A percentile compares a stretch with the other conserved stretches of the same genome.
phyloP scores from a whole-genome alignment of 2,329 filamentous ascomycete species.

The Colletotrichum sp. region DNA sequence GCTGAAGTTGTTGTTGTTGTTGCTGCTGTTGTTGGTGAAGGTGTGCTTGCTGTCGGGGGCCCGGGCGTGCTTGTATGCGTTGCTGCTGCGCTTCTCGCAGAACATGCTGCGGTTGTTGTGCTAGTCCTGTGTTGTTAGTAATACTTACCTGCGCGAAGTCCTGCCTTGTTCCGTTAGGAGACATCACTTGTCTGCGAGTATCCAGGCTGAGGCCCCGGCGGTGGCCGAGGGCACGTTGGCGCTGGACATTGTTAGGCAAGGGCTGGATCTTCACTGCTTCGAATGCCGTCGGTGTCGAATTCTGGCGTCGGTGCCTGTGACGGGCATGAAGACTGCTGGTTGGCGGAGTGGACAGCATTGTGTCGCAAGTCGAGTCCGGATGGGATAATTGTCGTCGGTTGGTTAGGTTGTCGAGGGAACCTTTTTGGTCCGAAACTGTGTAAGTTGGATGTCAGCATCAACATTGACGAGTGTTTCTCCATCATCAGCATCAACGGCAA shows the following conservation, averaged over 20 bases:
- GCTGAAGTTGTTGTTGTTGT: constrained; percentile 28
- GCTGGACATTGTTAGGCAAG: constrained; percentile 60
- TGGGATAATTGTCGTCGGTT: constrained; percentile 54
- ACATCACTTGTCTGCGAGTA: constrained; percentile 66
- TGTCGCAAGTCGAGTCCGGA: constrained; percentile 75
- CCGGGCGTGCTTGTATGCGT: constrained; percentile 77
- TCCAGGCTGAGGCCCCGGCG: constrained; percentile 87
- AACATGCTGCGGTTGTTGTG: constrained; percentile 71
- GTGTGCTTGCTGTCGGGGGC: constrained; percentile 48
- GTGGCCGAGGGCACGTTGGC: constrained; percentile 58
- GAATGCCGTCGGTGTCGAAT: constrained; percentile 81
- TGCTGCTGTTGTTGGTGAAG: constrained; percentile 40
- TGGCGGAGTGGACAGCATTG: constrained; percentile 73
- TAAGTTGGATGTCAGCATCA: constrained; percentile 29
- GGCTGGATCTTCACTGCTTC: constrained; percentile 74
- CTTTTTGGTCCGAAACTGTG: constrained; percentile 50
- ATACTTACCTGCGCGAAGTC: constrained; percentile 59
- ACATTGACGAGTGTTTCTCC: background rate
- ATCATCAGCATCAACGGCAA: background rate
- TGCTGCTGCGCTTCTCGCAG: constrained; percentile 92
- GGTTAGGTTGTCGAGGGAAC: constrained; percentile 53
- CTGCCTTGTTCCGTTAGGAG: constrained; percentile 43
- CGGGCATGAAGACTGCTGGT: constrained; percentile 75
- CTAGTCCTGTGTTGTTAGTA: constrained; percentile 60
- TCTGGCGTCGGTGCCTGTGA: constrained; percentile 83